Evolutionary conservation across 2,329 filamentous ascomycete genomes (phyloP).

Genomic region (Trichoderma brevicompactum): DNA sequence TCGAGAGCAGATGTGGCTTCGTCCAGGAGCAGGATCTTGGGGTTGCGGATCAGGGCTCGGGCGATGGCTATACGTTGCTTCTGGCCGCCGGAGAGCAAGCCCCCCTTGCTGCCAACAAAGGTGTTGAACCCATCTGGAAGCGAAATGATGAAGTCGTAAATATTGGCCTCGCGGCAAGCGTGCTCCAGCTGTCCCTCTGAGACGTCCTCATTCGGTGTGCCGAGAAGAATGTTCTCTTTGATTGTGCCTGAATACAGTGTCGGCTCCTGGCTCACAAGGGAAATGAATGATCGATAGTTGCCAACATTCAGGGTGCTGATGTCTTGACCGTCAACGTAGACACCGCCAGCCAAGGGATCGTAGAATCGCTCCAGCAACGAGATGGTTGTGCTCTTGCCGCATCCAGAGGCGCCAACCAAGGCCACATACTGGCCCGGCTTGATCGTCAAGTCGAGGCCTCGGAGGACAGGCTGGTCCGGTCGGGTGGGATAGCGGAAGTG

Average conservation of each 20-base stretch:
- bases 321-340: slow-evolving; percentile 82
- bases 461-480: slow-evolving; percentile 87
- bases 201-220: slow-evolving; percentile 68
- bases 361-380: slow-evolving; percentile 93
- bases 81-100: slow-evolving; percentile 85
- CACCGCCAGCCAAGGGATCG: slow-evolving; percentile 77
- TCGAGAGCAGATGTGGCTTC: slow-evolving; percentile 81
- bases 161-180: slow-evolving; percentile 88
- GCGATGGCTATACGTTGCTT: slow-evolving; percentile 96
- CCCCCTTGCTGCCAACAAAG: slow-evolving; percentile 83
- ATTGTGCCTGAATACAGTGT: slow-evolving; percentile 94
- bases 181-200: slow-evolving; percentile 73
- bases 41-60: slow-evolving; percentile 85
- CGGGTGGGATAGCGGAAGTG: slow-evolving; percentile 94
- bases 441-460: slow-evolving; percentile 75
- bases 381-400: slow-evolving; percentile 93
- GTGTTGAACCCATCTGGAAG: slow-evolving; percentile 86
- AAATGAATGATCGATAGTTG: slow-evolving; percentile 80
- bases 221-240: slow-evolving; percentile 85
- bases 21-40: slow-evolving; percentile 82
- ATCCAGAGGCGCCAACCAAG: slow-evolving; percentile 90
- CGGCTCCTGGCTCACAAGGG: slow-evolving; percentile 91
- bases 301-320: slow-evolving; percentile 82
- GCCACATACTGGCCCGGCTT: slow-evolving; percentile 83
- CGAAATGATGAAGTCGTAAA: slow-evolving; percentile 88